These are phyloP conservation scores for Hymenoscyphus albidus DNA, from an alignment of 2,329 filamentous ascomycete species.

Conservation along the genomic window DNA sequence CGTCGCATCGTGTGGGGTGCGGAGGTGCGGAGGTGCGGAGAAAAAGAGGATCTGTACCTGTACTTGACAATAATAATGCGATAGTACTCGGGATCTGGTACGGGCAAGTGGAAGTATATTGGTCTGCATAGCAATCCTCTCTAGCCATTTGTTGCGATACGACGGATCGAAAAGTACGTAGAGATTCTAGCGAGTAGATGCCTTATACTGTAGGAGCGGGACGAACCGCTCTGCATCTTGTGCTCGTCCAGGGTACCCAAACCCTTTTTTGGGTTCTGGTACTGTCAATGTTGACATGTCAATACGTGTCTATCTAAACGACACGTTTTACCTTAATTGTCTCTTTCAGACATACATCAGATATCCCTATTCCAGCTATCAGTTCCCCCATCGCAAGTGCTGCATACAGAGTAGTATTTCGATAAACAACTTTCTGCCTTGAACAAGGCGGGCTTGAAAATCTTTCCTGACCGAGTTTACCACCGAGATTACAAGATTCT, in stretches of 20 bases:
- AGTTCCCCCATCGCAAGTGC: background rate
- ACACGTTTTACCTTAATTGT: background rate
- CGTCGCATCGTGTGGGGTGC: too few species aligned
- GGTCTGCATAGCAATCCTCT: background rate
- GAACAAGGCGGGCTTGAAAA: background rate
- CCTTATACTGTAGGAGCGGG: background rate
- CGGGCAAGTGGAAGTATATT: background rate
- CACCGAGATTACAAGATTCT: background rate
- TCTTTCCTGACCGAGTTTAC: background rate
- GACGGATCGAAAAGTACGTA: background rate
- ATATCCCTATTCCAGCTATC: background rate
- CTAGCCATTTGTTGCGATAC: background rate
- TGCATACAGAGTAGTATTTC: background rate
- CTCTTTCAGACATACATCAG: background rate
- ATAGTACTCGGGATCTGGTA: background rate
- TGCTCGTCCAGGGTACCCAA: background rate
- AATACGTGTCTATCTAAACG: too few species aligned
- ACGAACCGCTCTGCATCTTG: background rate
- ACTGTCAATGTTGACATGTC: background rate
- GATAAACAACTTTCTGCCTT: background rate
- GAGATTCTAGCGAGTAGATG: background rate
- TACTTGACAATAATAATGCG: background rate
- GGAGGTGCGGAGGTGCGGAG: too few species aligned
- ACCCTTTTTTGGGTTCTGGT: background rate
- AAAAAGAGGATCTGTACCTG: background rate